A percentile compares a stretch with the other conserved stretches of the same genome.
These are phyloP conservation scores for Euphorbia schlechtendalii DNA, from an alignment of 441 rosid genomes.

Conservation along the genomic window DNA sequence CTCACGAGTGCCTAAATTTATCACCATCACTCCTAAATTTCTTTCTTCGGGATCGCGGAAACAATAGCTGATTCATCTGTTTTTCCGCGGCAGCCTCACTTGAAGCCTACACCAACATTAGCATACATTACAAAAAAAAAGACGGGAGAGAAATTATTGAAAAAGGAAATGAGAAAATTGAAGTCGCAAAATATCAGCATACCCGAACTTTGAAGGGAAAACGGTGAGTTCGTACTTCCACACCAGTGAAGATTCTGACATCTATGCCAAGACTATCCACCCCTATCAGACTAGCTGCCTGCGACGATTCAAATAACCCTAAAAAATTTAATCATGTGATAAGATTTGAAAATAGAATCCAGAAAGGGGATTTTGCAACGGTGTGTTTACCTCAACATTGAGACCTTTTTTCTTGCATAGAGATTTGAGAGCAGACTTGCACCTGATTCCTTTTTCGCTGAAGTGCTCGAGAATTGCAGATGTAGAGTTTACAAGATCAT, in stretches of 20 bases:
- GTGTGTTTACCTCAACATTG: slow-evolving; percentile 55
- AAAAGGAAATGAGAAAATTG: too few relatives aligned
- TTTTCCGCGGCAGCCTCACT: slow-evolving; percentile 74
- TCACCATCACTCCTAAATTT: slow-evolving; percentile 48
- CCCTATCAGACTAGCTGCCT: slow-evolving; percentile 74
- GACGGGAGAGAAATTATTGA: too few relatives aligned
- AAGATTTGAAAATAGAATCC: neutral
- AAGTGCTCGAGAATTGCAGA: slow-evolving; percentile 58
- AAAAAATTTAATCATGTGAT: neutral
- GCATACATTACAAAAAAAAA: too few relatives aligned
- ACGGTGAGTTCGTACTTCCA: slow-evolving; percentile 76
- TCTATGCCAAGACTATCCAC: slow-evolving; percentile 92
- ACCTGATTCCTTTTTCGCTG: slow-evolving; percentile 46
- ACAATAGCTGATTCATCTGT: slow-evolving; percentile 68
- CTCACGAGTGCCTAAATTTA: slow-evolving; percentile 25
- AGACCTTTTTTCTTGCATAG: slow-evolving; percentile 88
- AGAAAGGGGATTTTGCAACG: slow-evolving; percentile 4
- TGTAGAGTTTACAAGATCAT: slow-evolving; percentile 58
- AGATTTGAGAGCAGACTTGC: slow-evolving; percentile 64
- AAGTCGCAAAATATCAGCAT: slow-evolving; percentile 12
- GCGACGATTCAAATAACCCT: slow-evolving; percentile 15
- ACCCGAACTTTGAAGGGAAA: slow-evolving; percentile 87
- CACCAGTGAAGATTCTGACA: slow-evolving; percentile 70
- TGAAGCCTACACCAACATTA: slow-evolving; percentile 42
- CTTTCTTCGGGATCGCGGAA: slow-evolving; percentile 76